Base-by-base conservation (phyloP, 2,329 filamentous ascomycete genomes). In the Amauroascus niger region DNA sequence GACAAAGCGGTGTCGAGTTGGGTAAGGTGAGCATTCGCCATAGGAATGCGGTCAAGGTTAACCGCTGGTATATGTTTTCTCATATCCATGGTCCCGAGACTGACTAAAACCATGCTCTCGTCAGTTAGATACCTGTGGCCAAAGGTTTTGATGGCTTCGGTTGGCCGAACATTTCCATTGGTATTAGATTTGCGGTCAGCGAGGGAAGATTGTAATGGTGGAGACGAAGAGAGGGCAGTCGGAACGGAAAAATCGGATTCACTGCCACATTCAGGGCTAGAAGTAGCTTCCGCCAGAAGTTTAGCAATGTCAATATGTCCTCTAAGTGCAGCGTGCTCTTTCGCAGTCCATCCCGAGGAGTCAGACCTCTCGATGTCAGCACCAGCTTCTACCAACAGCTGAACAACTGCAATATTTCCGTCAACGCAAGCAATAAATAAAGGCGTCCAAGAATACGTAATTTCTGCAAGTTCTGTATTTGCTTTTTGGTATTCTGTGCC, bases 1-100 rank as follows among this genome's bases (percentile, higher is more conserved):
- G 93, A 97, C 6, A 98, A 74, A 1, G 91, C 90, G 1, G 93
- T 97, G 61, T 98, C 93, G 11, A 97, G 80, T 69, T 96, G 88
- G 0, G 93, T 97, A 3, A 85, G 84, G 67, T 97, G 91, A 0
- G 90, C 93, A 66, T 93, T 85, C 0, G 83, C 81, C 50, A 97
- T 77, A 0, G 91, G 89, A 50, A 97, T 93, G 24, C 83, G 84
- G 61, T 97, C 93, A 20, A 98, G 77, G 59, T 82, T 87, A 44
- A 98, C 90, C 0, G 91, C 83, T 44, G 88, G 81, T 4, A 84
- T 74, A 32, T 81, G 79, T 70, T 93, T 95, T 52, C 89, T 82
- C 72, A 87, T 87, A 65, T 98, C 93, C 87, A 96, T 95, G 0
- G 88, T 91, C 0, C 93, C 93, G 7, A 98, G 74, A 63, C 88